These are phyloP conservation scores for Citrus mangshanensis DNA, from an alignment of 345 rosid genomes.

Conservation along the genomic window DNA sequence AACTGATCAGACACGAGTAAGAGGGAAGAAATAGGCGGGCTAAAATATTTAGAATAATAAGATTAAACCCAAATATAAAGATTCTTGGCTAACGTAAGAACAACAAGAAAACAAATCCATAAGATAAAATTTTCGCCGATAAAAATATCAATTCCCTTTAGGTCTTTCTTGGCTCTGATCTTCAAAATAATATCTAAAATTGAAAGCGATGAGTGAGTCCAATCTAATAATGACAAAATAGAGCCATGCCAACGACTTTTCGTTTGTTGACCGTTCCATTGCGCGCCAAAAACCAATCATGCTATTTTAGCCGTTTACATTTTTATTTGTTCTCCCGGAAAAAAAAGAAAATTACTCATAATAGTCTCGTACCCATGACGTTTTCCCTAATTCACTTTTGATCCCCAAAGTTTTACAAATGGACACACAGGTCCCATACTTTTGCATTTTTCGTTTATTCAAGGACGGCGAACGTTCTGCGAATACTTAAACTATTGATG, in stretches of 20 bases:
- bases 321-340: not conserved
- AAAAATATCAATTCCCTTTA: not conserved
- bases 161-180: not conserved
- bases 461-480: too few species aligned
- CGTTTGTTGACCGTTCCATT: not conserved
- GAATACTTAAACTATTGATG: too few species aligned
- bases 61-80: constrained; percentile 2
- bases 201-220: not conserved
- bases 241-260: not conserved
- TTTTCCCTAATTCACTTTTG: not conserved
- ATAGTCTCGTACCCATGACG: not conserved
- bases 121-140: not conserved
- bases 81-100: constrained; percentile 10
- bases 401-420: not conserved
- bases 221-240: not conserved
- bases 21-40: constrained; percentile 1
- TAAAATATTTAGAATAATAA: not conserved
- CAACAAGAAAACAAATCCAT: constrained; percentile 7
- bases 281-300: not conserved
- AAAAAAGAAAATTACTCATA: not conserved
- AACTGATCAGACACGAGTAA: too few species aligned
- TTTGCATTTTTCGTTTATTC: not conserved
- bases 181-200: not conserved
- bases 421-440: not conserved
- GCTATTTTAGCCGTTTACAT: not conserved